A percentile compares a stretch with the other conserved stretches of the same genome.
phyloP scores from a whole-genome alignment of 495 filamentous ascomycete genomes.

The Penicillium dipodomyicola region DNA sequence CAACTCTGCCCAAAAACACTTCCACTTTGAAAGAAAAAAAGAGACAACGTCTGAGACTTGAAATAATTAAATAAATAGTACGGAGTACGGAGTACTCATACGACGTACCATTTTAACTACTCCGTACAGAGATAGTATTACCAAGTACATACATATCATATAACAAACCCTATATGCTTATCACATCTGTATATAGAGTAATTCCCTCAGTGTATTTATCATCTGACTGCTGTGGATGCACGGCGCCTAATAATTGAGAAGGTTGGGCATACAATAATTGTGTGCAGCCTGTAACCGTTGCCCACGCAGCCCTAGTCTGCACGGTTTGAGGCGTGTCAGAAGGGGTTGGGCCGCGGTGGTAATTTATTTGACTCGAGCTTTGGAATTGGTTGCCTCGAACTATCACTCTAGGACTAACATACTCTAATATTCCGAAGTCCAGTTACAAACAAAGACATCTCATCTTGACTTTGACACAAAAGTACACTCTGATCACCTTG shows the following conservation, averaged over 20 bases:
- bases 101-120: background rate
- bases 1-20: background rate
- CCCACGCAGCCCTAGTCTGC: constrained; percentile 17
- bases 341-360: constrained; percentile 23
- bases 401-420: background rate
- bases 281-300: constrained; percentile 22
- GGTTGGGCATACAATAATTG: constrained; percentile 27
- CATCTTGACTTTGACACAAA: background rate
- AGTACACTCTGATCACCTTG: background rate
- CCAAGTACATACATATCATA: background rate
- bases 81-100: background rate
- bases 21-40: background rate
- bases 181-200: background rate
- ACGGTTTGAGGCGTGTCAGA: constrained; percentile 2
- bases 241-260: constrained; percentile 19
- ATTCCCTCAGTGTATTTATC: constrained; percentile 5
- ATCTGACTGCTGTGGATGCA: constrained; percentile 17
- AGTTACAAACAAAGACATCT: background rate
- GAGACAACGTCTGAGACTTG: background rate
- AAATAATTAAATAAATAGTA: background rate
- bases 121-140: no score
- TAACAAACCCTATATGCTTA: background rate
- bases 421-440: background rate
- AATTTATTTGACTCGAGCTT: constrained; percentile 15
- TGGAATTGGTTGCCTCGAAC: constrained; percentile 9